Evolutionary conservation across 352 stramenopile species (phyloP).

Genomic region (Phytopythium aichiense): DNA sequence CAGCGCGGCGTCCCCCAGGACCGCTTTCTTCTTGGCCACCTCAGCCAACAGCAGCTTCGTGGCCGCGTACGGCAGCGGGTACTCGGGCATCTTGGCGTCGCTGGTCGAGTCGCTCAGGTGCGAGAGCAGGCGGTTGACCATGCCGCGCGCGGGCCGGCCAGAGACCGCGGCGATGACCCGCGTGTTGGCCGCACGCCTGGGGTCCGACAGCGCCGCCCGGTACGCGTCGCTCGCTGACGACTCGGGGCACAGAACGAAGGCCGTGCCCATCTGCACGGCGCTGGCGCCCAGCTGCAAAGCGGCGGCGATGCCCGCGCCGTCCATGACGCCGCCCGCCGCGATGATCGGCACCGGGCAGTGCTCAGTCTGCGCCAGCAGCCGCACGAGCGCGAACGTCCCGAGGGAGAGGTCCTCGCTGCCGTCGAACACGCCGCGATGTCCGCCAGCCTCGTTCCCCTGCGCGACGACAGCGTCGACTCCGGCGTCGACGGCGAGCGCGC

Average conservation of each 20-base stretch:
- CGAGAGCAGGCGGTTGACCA: slow-evolving; percentile 18
- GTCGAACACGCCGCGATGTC: slow-evolving; percentile 52
- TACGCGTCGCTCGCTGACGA: slow-evolving; percentile 27
- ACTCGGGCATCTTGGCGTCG: slow-evolving; percentile 4
- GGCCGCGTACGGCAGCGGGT: slow-evolving; percentile 6
- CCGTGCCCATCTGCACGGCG: slow-evolving; percentile 57
- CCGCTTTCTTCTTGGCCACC: background rate
- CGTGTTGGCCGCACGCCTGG: slow-evolving; percentile 16
- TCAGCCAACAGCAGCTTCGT: slow-evolving; percentile 4
- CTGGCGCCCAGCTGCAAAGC: slow-evolving; percentile 40
- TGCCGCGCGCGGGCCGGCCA: slow-evolving; percentile 34
- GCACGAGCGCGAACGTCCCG: slow-evolving; percentile 45
- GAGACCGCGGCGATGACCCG: slow-evolving; percentile 30
- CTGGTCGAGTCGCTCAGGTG: background rate
- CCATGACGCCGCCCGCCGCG: slow-evolving; percentile 50
- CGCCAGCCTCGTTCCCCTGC: slow-evolving; percentile 55
- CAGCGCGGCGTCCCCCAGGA: background rate
- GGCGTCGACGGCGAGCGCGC: slow-evolving; percentile 9
- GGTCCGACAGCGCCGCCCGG: slow-evolving; percentile 18
- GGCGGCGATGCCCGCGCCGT: slow-evolving; percentile 34
- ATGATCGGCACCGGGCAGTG: slow-evolving; percentile 38
- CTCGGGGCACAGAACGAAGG: slow-evolving; percentile 52
- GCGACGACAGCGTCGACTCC: slow-evolving; percentile 46
- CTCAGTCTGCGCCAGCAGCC: slow-evolving; percentile 27
- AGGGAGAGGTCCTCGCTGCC: slow-evolving; percentile 14